Base-by-base conservation (phyloP, 2,329 filamentous ascomycete species). In the Apiospora kogelbergensis region DNA sequence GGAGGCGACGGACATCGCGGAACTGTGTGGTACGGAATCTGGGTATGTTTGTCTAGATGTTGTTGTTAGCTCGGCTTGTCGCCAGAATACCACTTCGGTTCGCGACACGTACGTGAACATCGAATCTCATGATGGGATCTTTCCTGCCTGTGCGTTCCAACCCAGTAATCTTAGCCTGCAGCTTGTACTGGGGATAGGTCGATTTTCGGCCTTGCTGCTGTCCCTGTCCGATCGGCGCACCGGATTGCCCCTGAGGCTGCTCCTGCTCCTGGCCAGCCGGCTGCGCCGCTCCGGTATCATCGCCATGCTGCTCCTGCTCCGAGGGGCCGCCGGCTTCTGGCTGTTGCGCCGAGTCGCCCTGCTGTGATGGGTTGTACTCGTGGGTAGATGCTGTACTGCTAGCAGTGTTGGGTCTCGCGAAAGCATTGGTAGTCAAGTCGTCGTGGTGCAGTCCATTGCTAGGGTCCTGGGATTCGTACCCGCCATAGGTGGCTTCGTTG, bases 11-110 rank as follows among this genome's bases (percentile, higher is more conserved):
- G 73, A 99, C 94, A 81, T 99, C 96, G 77, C 96, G 94, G 83
- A 98, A 99, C 80, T 99, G 96, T 6, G 96, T 99, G 0, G 96
- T 99, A 75, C 96, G 90, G 81, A 98, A 99, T 74, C 95, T 95
- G 67, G 95, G 95, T n/a, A 99, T 91, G 81, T 99, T 99, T 73
- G 96, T 99, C 96, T 99, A 69, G 11, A 41, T 1, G 24, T 4
- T 6, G 24, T 26, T 24, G 41, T 65, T 65, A 65, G 63, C 30
- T 45, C 17, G 30, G 63, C 41, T 45, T 13, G 3, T 13, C 63
- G 1, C 17, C 4, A 15, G 6, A n/a, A 4, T 1, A 42, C 13
- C 63, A 65, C 10, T 67, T 30, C 4, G 13, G 30, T 42, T 24
- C 37, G 24, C 42, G 45, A 65, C 66, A 78, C 91, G 78, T 90